Percentiles rank a stretch among this genome's conserved stretches.
These are phyloP conservation scores for Kockovaella imperatae DNA, from an alignment of 768 basidiomycete genomes.

Conservation along the genomic window DNA sequence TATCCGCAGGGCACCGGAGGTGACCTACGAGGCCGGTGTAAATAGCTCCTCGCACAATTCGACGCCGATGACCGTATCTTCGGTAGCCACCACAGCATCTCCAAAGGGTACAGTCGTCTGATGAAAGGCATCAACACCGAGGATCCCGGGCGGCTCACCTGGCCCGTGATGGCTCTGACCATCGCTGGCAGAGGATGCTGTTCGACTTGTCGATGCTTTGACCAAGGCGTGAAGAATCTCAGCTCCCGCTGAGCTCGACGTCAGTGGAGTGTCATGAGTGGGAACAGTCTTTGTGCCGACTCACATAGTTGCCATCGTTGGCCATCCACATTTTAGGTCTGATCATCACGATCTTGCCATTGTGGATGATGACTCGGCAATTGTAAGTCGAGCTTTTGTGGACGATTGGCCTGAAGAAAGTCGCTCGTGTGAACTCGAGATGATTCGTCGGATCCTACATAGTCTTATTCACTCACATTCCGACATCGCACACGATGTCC, in stretches of 20 bases:
- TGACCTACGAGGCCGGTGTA: slow-evolving; percentile 76
- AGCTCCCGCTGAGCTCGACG: slow-evolving; percentile 38
- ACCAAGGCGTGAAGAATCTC: slow-evolving; percentile 83
- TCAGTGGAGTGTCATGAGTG: neutral
- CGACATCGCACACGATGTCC: slow-evolving; percentile 92
- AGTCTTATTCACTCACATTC: slow-evolving; percentile 61
- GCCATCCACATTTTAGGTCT: slow-evolving; percentile 99
- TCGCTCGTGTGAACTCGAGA: neutral
- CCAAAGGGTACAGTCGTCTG: slow-evolving; percentile 89
- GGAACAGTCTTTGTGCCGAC: slow-evolving; percentile 48
- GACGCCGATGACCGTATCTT: slow-evolving; percentile 92
- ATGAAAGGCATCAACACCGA: neutral
- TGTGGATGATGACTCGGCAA: slow-evolving; percentile 80
- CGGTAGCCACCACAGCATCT: slow-evolving; percentile 84
- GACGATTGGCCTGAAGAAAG: slow-evolving; percentile 67
- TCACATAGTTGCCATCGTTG: slow-evolving; percentile 93
- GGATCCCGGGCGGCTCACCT: slow-evolving; percentile 52
- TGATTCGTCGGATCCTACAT: neutral
- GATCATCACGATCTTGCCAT: slow-evolving; percentile 82
- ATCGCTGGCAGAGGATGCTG: slow-evolving; percentile 87
- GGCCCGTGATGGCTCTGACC: slow-evolving; percentile 77
- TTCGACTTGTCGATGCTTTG: slow-evolving; percentile 78
- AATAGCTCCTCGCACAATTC: slow-evolving; percentile 97
- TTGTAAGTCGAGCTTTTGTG: slow-evolving; percentile 99
- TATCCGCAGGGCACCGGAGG: neutral